These are phyloP conservation scores for Petunia secreta DNA, from an alignment of 257 asterid genomes.

Conservation along the genomic window DNA sequence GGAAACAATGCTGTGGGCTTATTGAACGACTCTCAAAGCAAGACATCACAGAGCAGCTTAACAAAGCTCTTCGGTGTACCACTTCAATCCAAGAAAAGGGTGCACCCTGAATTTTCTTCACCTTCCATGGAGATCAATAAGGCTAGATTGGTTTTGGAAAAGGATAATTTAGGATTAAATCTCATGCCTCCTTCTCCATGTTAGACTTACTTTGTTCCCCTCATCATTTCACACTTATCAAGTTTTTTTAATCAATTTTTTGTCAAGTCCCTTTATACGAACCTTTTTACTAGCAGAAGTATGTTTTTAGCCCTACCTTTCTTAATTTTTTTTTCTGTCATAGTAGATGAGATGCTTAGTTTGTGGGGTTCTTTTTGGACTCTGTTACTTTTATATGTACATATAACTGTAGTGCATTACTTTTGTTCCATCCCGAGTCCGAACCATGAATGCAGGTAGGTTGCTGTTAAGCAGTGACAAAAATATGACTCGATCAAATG, in stretches of 20 bases:
- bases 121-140: conserved; percentile 52
- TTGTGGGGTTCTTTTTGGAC: conserved; percentile 23
- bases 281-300: too few relatives aligned
- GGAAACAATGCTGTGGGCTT: neutral
- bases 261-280: too few relatives aligned
- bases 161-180: conserved; percentile 77
- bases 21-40: too few relatives aligned
- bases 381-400: conserved; percentile 35
- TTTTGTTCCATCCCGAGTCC: too few relatives aligned
- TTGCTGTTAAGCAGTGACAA: conserved; percentile 34
- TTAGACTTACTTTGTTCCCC: conserved; percentile 31
- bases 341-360: conserved; percentile 32
- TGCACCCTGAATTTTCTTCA: conserved; percentile 54
- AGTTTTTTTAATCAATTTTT: neutral
- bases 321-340: neutral
- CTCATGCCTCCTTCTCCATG: conserved; percentile 76
- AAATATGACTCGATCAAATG: too few relatives aligned
- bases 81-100: conserved; percentile 71
- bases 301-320: too few relatives aligned
- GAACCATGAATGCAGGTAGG: conserved; percentile 42
- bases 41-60: conserved; percentile 33
- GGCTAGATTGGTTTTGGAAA: conserved; percentile 64
- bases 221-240: conserved; percentile 12
- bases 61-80: conserved; percentile 86
- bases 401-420: conserved; percentile 30